phyloP scores from a whole-genome alignment of 2,329 filamentous ascomycete genomes.

The Zymoseptoria brevis region DNA sequence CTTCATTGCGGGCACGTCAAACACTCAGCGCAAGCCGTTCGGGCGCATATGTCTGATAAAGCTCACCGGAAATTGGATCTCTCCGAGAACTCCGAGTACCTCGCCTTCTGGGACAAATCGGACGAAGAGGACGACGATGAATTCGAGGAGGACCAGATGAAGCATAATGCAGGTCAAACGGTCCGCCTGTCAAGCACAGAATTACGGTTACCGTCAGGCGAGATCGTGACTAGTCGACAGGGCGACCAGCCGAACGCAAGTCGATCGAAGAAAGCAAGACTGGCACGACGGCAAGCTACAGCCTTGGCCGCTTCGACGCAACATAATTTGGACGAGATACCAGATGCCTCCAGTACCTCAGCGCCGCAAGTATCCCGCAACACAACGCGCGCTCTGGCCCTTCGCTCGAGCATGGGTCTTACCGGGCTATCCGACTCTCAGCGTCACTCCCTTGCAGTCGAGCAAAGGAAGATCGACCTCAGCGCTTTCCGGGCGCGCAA shows the following conservation, averaged over 20 bases:
- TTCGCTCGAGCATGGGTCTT: slow-evolving; percentile 9
- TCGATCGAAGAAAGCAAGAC: background rate
- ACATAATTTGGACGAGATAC: background rate
- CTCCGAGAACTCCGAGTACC: slow-evolving; percentile 10
- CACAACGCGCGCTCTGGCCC: slow-evolving; percentile 3
- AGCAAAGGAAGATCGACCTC: slow-evolving; percentile 9
- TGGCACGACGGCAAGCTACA: background rate
- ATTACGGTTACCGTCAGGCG: slow-evolving; percentile 9
- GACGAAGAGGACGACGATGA: background rate
- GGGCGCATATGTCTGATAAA: slow-evolving; percentile 46
- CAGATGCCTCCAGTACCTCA: background rate
- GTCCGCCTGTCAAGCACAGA: slow-evolving; percentile 1
- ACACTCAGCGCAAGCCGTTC: slow-evolving; percentile 37
- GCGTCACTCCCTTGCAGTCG: slow-evolving; percentile 8
- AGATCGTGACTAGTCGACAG: slow-evolving; percentile 4
- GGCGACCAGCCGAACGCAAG: background rate
- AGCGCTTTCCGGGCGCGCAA: slow-evolving; percentile 8
- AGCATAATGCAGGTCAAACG: background rate
- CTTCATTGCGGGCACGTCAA: slow-evolving; percentile 43
- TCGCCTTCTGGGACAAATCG: slow-evolving; percentile 11
- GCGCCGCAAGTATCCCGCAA: background rate
- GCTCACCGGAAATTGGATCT: slow-evolving; percentile 37
- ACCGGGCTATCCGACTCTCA: slow-evolving; percentile 10
- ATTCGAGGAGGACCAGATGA: background rate
- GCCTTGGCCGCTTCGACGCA: background rate